Base-by-base conservation (phyloP, 1,284 basidiomycete species). In the Papiliotrema flavescens region DNA sequence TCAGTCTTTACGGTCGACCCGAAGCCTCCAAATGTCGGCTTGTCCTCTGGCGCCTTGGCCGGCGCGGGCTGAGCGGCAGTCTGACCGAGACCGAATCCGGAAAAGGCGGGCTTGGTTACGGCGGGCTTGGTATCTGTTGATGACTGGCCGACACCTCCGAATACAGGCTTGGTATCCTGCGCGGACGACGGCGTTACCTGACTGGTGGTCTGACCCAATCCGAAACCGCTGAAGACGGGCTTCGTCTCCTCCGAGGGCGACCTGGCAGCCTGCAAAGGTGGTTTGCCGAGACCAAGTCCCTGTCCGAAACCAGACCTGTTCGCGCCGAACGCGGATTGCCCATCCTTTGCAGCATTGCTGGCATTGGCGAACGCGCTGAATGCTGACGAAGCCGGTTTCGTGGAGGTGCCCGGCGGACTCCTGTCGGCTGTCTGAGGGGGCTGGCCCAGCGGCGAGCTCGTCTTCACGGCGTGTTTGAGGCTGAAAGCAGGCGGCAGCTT, bases 381-480 rank as follows among this genome's bases (percentile, higher is more conserved):
- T 5, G 17, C 5, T 5, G 49, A 19, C 9, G 35, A 4, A 26
- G 40, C n/a, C 11, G 28, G 26, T 23, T 43, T 45, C 5, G 52
- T 60, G 22, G 67, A 64, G 5, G 69, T 66, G 0, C 40, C 53
- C 2, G 61, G 57, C 1, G 69, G 61, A 2, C 62, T 65, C 2
- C 54, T 54, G 6, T 53, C 4, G 2, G 40, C 36, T 34, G 40
- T 54, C 15, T 58, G 56, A 15, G 65, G 61, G 2, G 69, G 66
- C 17, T 67, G 63, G 41, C 64, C 57, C 2, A 76, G 62, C 2
- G 74, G 74, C 2, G 71, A 74, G 45, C 63, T 66, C 1, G 70
- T 71, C 43, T 64, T 65, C 5, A 70, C 67, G n/a, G 69, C 69
- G 49, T 74, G 71, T 49, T 69, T 69, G 51, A 61, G 60, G 15